Percentiles rank a stretch among this genome's conserved stretches.
phyloP scores from a whole-genome alignment of 2,329 filamentous ascomycete species.

The Knoxdaviesia proteae region DNA sequence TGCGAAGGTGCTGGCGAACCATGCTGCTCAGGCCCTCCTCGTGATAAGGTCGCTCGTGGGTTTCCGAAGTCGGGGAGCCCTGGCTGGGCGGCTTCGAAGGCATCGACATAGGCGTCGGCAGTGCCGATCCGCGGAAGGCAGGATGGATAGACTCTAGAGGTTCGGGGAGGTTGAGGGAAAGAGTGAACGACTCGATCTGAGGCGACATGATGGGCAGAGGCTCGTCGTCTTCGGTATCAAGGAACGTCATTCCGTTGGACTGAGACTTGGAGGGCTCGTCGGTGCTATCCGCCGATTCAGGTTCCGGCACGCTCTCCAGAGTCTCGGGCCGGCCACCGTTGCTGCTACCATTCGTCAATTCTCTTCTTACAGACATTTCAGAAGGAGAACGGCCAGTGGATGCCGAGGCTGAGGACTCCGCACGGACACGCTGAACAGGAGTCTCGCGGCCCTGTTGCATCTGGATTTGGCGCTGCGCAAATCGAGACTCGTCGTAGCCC shows the following conservation, averaged over 20 bases:
- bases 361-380: slow-evolving; percentile 12
- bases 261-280: no score
- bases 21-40: slow-evolving; percentile 51
- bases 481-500: slow-evolving; percentile 70
- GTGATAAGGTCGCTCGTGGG: background rate
- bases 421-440: slow-evolving; percentile 23
- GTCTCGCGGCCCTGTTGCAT: slow-evolving; percentile 57
- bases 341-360: no score
- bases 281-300: no score
- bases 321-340: no score
- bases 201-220: slow-evolving; percentile 8
- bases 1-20: slow-evolving; percentile 66
- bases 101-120: slow-evolving; percentile 21
- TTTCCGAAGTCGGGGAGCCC: slow-evolving; percentile 27
- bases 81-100: slow-evolving; percentile 57
- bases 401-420: slow-evolving; percentile 23
- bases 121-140: slow-evolving; percentile 24
- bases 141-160: slow-evolving; percentile 33
- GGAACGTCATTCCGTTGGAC: slow-evolving; percentile 16
- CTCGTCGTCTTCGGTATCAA: slow-evolving; percentile 21
- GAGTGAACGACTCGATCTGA: slow-evolving; percentile 6
- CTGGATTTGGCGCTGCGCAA: slow-evolving; percentile 60
- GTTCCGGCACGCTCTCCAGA: no score
- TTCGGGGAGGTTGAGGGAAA: slow-evolving; percentile 10
- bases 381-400: slow-evolving; percentile 22